Percentiles rank a stretch among this genome's conserved stretches.
phyloP scores from a whole-genome alignment of 1,284 basidiomycete genomes.

The Lignosus rhinocerotis region DNA sequence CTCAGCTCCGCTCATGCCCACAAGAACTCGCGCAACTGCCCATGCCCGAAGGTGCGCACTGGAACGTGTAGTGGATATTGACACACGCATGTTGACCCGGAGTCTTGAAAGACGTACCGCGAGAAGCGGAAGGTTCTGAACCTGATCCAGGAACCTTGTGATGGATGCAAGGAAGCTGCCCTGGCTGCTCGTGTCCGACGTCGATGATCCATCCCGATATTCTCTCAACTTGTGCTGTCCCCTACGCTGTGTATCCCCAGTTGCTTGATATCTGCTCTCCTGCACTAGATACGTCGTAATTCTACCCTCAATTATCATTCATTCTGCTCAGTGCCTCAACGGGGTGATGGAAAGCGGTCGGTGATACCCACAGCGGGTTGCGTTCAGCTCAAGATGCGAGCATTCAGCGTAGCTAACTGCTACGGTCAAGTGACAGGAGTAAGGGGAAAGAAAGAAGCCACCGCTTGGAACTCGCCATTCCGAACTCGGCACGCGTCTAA shows the following conservation, averaged over 20 bases:
- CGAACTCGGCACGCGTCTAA: constrained; percentile 4
- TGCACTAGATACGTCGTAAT: neutral
- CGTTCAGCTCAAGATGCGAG: constrained; percentile 1
- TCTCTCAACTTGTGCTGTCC: neutral
- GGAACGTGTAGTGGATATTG: neutral
- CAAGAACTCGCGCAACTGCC: constrained; percentile 40
- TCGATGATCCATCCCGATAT: constrained; percentile 15
- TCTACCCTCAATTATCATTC: neutral
- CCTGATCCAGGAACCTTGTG: constrained; percentile 52
- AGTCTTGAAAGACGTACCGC: constrained; percentile 34
- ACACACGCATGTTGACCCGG: constrained; percentile 3
- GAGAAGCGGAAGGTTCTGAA: constrained; percentile 48
- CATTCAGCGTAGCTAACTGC: constrained; percentile 18
- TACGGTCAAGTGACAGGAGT: constrained; percentile 17
- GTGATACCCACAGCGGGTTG: neutral
- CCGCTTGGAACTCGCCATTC: constrained; percentile 4
- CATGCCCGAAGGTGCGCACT: constrained; percentile 32
- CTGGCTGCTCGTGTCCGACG: constrained; percentile 30
- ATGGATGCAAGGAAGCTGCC: constrained; percentile 41
- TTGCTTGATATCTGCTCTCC: constrained; percentile 11
- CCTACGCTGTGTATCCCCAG: constrained; percentile 1
- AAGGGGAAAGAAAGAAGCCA: constrained; percentile 12
- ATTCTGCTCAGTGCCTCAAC: neutral
- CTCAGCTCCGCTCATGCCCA: constrained; percentile 47
- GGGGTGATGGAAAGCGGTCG: neutral